Conservation (phyloP, 306 rosid genomes). For the Oemleria cerasiformis region DNA sequence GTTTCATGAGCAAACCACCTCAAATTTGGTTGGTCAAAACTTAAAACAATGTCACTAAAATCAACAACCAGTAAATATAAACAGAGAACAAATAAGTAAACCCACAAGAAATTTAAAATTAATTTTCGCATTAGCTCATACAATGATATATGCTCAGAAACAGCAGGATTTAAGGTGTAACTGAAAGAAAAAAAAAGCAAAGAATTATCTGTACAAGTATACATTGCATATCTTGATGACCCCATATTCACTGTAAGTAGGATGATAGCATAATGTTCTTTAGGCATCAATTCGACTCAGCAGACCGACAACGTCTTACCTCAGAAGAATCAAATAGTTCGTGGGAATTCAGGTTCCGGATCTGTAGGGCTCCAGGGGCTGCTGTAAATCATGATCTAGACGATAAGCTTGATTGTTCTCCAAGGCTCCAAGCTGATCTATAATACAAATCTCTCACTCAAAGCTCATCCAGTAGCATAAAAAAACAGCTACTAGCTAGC, state of each 20-base stretch:
- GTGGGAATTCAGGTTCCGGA: constrained; percentile 16
- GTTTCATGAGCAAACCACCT: background rate
- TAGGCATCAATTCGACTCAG: constrained; percentile 20
- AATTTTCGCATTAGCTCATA: constrained; percentile 3
- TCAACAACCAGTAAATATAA: background rate
- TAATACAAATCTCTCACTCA: background rate
- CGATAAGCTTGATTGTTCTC: constrained; percentile 21
- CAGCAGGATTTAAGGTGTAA: background rate
- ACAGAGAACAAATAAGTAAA: background rate
- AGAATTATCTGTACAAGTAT: constrained; percentile 51
- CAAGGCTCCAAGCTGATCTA: constrained; percentile 14
- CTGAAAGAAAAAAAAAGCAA: background rate
- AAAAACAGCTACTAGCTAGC: constrained; percentile 12
- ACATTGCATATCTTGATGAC: constrained; percentile 26
- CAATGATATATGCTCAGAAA: background rate
- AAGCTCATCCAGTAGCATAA: constrained; percentile 17
- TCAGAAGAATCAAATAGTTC: constrained; percentile 13
- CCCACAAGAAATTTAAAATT: background rate
- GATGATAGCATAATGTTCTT: constrained; percentile 4
- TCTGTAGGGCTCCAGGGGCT: constrained; percentile 8
- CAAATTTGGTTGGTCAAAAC: background rate
- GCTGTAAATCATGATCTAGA: constrained; percentile 21
- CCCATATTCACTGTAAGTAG: constrained; percentile 21
- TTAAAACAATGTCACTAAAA: too few relatives aligned
- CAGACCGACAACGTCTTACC: constrained; percentile 18